phyloP scores from a whole-genome alignment of 306 rosid species.

The Prunus kanzakura region DNA sequence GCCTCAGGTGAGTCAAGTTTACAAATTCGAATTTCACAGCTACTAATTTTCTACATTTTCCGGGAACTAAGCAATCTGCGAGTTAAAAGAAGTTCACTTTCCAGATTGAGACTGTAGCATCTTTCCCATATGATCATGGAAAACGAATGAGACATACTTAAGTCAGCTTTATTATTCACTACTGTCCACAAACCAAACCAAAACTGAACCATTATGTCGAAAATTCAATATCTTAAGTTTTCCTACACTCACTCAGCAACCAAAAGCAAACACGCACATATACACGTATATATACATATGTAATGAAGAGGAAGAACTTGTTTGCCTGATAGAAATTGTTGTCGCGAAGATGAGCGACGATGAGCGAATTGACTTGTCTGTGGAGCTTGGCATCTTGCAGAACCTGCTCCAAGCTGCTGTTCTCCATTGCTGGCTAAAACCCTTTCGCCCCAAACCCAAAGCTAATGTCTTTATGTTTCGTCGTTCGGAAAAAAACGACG shows the following conservation, averaged over 20 bases:
- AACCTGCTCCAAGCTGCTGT: conserved; percentile 43
- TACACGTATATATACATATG: background rate
- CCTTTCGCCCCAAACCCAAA: background rate
- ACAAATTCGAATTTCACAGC: background rate
- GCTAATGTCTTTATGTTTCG: background rate
- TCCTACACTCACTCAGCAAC: conserved; percentile 6
- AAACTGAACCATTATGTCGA: background rate
- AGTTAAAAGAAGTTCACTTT: background rate
- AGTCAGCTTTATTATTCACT: background rate
- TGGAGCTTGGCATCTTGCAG: conserved; percentile 68
- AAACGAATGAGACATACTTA: background rate
- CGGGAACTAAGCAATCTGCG: background rate
- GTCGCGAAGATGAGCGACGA: conserved; percentile 84
- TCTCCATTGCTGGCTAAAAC: conserved; percentile 43
- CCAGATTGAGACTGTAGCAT: background rate
- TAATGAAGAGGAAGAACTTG: background rate
- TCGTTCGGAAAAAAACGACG: background rate
- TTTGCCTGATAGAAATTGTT: conserved; percentile 71
- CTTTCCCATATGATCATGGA: background rate
- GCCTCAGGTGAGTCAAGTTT: background rate
- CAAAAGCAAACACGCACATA: background rate
- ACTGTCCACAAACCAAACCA: background rate
- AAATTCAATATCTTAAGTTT: background rate
- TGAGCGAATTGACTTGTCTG: conserved; percentile 74
- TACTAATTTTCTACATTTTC: background rate